Evolutionary conservation across 495 filamentous ascomycete species (phyloP), one percentile per base, ranked within the genome.

Genomic region (Penicillium coffeae): DNA sequence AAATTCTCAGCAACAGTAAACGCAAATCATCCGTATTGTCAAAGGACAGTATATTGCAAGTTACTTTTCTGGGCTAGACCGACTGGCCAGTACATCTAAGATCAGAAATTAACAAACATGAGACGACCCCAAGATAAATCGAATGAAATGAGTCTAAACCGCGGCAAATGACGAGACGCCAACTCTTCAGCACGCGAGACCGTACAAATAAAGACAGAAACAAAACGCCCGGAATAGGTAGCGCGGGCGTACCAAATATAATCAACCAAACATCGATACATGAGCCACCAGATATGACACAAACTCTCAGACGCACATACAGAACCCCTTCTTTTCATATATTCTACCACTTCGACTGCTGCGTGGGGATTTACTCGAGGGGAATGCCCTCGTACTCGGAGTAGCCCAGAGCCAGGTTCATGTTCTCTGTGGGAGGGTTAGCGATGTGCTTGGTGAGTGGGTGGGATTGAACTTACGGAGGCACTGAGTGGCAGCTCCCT

Each of bases 401-500:
- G 71, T 94, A 96, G 39, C 93, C 92, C 22, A 95, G 80, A 48
- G 91, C 87, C 45, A 98, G 76, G 73, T 96, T 96, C 89, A 96
- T 95, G 68, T 96, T 96, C 77, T 95, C 86, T 90, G 64, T 39
- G 21, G 18, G 42, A 34, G 8, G 2, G 36, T 63, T 44, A 57
- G 46, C 41, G 21, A 22, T 34, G 40, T 13, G 14, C 13, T 16
- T 15, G 3, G 16, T 14, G 1, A 22, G 21, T 12, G 30, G 8
- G n/a, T 1, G 25, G 2, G 13, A n/a, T n/a, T 25, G 19, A 30
- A 82, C 86, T 78, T 78, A 90, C 87, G 90, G 62, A 96, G 69
- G 71, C 90, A 95, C 72, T 97, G 93, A 40, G 93, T 98, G 6
- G 90, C 90, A 33, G 93, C 93, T 33, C 93, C 93, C 81, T 98